Percentiles rank a stretch among this genome's conserved stretches.
These are phyloP conservation scores for Ascochyta lentis DNA, from an alignment of 2,329 filamentous ascomycete genomes.

Conservation along the genomic window DNA sequence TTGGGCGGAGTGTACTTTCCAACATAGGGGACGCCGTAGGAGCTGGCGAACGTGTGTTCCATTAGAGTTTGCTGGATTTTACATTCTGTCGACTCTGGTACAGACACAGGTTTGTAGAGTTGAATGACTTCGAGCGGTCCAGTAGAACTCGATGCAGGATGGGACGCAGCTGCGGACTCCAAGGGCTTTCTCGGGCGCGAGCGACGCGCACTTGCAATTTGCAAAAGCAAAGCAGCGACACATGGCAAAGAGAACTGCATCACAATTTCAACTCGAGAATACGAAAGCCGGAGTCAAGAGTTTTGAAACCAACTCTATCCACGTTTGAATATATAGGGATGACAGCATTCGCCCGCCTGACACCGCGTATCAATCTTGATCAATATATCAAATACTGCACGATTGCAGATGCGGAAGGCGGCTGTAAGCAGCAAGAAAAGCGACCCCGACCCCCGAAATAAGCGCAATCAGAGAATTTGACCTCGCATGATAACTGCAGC, in stretches of 20 bases:
- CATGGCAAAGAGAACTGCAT: background rate
- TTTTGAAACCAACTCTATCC: background rate
- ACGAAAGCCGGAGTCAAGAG: background rate
- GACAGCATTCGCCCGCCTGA: background rate
- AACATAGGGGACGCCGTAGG: constrained; percentile 5
- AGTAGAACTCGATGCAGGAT: background rate
- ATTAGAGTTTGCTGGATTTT: background rate
- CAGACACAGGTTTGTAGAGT: constrained; percentile 3
- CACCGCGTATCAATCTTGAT: background rate
- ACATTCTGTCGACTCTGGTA: constrained; percentile 1
- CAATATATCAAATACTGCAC: constrained; percentile 1
- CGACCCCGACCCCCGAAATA: background rate
- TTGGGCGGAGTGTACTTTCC: background rate
- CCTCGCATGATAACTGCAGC: too few species aligned
- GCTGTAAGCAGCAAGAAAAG: background rate
- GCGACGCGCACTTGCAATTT: background rate
- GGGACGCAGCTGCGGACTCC: background rate
- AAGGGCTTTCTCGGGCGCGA: background rate
- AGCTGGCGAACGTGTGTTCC: constrained; percentile 6
- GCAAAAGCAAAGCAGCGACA: background rate
- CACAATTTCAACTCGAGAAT: background rate
- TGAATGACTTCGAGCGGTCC: constrained; percentile 5
- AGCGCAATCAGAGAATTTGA: background rate
- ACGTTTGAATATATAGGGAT: background rate
- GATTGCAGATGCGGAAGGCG: constrained; percentile 7